Conservation (phyloP, 2,329 filamentous ascomycete genomes). For the Trichophyton schoenleinii region DNA sequence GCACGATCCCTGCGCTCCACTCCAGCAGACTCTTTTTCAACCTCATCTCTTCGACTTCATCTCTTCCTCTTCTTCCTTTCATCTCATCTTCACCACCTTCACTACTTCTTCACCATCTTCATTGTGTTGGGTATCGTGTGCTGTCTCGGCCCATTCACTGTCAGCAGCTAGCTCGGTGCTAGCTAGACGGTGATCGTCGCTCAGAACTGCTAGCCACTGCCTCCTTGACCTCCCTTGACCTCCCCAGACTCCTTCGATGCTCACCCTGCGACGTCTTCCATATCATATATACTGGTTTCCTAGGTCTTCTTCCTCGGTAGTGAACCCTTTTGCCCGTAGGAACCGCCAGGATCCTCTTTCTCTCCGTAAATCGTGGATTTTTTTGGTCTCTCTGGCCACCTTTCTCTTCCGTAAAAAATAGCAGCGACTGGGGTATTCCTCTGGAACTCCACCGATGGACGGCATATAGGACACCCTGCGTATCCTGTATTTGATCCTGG, state of each 20-base stretch:
- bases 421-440: not conserved
- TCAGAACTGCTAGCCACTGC: not conserved
- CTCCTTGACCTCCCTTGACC: not conserved
- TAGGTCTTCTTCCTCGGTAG: not conserved
- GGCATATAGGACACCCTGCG: not conserved
- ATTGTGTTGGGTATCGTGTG: too few relatives aligned
- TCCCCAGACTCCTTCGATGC: not conserved
- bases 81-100: not conserved
- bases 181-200: not conserved
- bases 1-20: not conserved
- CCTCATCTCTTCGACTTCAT: not conserved
- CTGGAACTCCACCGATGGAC: not conserved
- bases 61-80: not conserved
- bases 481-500: not conserved
- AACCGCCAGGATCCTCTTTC: not conserved
- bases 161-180: not conserved
- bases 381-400: not conserved
- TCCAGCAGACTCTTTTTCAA: not conserved
- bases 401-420: too few relatives aligned
- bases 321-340: not conserved
- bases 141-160: not conserved
- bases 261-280: not conserved
- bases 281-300: not conserved
- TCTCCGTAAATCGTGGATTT: not conserved
- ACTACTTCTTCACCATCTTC: too few relatives aligned